Evolutionary conservation across 2,329 filamentous ascomycete species (phyloP).

Genomic region (Sclerotinia subarctica): DNA sequence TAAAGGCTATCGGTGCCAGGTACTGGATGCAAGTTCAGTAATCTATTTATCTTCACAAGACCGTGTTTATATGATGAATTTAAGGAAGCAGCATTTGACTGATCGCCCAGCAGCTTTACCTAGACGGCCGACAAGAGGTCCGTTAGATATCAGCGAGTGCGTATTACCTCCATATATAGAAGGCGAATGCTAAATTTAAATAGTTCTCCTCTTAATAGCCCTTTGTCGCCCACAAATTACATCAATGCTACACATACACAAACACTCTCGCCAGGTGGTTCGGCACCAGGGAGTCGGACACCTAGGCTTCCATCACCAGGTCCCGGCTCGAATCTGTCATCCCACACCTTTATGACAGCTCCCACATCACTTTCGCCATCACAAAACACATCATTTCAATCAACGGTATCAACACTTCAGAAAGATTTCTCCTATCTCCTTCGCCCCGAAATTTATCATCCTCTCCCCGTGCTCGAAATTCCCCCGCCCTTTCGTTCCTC

Average conservation of each 20-base stretch:
- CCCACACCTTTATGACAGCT: slow-evolving; percentile 32
- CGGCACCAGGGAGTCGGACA: slow-evolving; percentile 12
- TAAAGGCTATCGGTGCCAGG: neutral
- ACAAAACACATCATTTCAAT: slow-evolving; percentile 34
- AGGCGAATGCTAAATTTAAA: slow-evolving; percentile 12
- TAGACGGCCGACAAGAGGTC: slow-evolving; percentile 71
- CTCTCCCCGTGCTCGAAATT: slow-evolving; percentile 61
- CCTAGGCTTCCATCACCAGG: slow-evolving; percentile 33
- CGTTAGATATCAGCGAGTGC: slow-evolving; percentile 74
- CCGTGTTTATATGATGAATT: neutral
- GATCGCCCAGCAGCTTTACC: slow-evolving; percentile 40
- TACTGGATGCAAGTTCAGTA: neutral
- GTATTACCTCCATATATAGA: slow-evolving; percentile 35
- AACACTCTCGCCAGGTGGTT: slow-evolving; percentile 5
- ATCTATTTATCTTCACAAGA: neutral
- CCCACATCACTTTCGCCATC: slow-evolving; percentile 31
- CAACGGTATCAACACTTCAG: slow-evolving; percentile 41
- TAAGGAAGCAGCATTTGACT: neutral
- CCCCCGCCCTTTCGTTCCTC: slow-evolving; percentile 67
- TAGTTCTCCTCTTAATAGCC: slow-evolving; percentile 24
- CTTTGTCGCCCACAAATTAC: slow-evolving; percentile 19
- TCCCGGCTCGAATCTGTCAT: slow-evolving; percentile 33
- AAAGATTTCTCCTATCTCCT: slow-evolving; percentile 81
- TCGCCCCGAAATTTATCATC: slow-evolving; percentile 78
- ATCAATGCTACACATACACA: slow-evolving; percentile 19